These are phyloP conservation scores for Omphalea diandra DNA, from an alignment of 441 rosid genomes.

Conservation along the genomic window DNA sequence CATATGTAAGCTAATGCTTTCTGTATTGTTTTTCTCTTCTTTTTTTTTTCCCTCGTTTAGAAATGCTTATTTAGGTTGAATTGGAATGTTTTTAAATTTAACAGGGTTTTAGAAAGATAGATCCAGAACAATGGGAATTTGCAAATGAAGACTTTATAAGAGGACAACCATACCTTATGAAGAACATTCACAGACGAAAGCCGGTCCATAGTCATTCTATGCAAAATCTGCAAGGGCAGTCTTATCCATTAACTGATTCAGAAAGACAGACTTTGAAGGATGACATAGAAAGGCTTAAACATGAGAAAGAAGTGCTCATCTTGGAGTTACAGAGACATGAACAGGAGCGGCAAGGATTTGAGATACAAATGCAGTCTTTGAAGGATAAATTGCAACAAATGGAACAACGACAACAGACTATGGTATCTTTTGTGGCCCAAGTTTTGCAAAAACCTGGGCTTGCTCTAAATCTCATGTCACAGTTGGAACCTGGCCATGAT, in stretches of 20 bases:
- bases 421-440: slow-evolving; percentile 50
- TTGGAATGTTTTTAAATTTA: slow-evolving; percentile 18
- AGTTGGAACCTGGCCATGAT: slow-evolving; percentile 46
- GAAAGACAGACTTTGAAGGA: slow-evolving; percentile 68
- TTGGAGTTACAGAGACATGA: slow-evolving; percentile 57
- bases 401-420: slow-evolving; percentile 53
- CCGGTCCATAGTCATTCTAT: slow-evolving; percentile 92
- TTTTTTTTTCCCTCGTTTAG: slow-evolving; percentile 4
- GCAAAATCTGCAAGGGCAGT: slow-evolving; percentile 53
- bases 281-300: slow-evolving; percentile 58
- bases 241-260: slow-evolving; percentile 46
- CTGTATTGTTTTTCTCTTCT: not conserved
- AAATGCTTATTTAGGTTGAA: slow-evolving; percentile 8
- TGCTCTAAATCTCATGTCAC: slow-evolving; percentile 51
- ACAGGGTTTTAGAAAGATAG: slow-evolving; percentile 85
- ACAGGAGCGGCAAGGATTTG: slow-evolving; percentile 51
- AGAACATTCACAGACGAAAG: slow-evolving; percentile 89
- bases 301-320: slow-evolving; percentile 55
- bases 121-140: slow-evolving; percentile 95
- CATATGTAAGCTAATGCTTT: slow-evolving; percentile 67
- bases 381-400: slow-evolving; percentile 62
- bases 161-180: slow-evolving; percentile 69
- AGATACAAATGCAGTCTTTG: slow-evolving; percentile 51
- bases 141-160: slow-evolving; percentile 80
- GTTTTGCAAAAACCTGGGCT: slow-evolving; percentile 68